These are phyloP conservation scores for Sporothrix globosa DNA, from an alignment of 2,329 filamentous ascomycete genomes.

Conservation along the genomic window DNA sequence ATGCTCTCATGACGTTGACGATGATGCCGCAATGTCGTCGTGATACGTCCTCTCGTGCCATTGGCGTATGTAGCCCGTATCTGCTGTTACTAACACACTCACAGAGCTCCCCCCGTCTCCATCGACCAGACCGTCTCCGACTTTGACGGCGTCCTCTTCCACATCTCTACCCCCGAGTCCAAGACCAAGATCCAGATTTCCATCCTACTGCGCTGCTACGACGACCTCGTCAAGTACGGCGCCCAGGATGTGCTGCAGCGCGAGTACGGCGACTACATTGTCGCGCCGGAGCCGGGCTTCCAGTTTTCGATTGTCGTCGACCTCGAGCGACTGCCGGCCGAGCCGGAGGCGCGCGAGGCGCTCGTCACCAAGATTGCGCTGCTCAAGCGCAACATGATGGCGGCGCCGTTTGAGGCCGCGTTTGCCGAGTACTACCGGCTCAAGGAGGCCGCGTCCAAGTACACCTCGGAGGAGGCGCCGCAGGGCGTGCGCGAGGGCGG, in stretches of 20 bases:
- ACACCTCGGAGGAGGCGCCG: conserved; percentile 90
- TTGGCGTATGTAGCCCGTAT: too few relatives aligned
- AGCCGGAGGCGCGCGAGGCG: conserved; percentile 79
- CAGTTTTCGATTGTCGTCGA: conserved; percentile 95
- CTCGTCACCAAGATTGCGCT: conserved; percentile 85
- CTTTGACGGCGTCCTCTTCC: conserved; percentile 98
- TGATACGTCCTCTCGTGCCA: background rate
- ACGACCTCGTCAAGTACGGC: conserved; percentile 89
- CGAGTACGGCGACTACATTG: conserved; percentile 93
- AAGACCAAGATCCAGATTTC: conserved; percentile 96
- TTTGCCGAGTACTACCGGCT: conserved; percentile 90
- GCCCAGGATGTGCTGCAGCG: conserved; percentile 88
- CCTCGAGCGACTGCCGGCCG: conserved; percentile 79
- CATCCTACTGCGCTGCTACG: conserved; percentile 91
- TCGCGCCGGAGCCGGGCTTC: conserved; percentile 83
- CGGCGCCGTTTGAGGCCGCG: conserved; percentile 94
- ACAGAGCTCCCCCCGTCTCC: conserved; percentile 77
- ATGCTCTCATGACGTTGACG: background rate
- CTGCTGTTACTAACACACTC: background rate
- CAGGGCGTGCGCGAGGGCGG: conserved; percentile 88
- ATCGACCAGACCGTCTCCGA: conserved; percentile 99
- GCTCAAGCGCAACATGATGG: conserved; percentile 98
- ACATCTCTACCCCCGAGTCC: conserved; percentile 91
- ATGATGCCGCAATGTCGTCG: background rate
- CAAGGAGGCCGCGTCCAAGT: conserved; percentile 85